Conservation (phyloP, 2,329 filamentous ascomycete species). For the Calycina herbarum region DNA sequence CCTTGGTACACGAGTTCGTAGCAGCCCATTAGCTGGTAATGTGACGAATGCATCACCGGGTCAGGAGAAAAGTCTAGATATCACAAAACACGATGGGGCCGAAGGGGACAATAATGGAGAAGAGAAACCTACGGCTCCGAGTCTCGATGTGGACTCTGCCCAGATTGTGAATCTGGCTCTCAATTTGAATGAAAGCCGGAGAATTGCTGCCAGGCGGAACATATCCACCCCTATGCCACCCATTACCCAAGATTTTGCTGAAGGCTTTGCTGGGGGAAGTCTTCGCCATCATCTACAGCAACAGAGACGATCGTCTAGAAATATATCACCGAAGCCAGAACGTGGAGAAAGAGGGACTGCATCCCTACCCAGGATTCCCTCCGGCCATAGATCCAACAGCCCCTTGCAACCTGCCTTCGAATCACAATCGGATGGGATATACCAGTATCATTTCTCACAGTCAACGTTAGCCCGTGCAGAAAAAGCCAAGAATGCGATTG, state of each 20-base stretch:
- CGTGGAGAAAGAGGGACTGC: conserved; percentile 36
- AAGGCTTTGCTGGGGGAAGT: conserved; percentile 54
- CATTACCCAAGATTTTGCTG: conserved; percentile 43
- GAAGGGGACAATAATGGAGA: conserved; percentile 4
- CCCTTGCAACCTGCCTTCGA: conserved; percentile 53
- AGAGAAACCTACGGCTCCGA: conserved; percentile 22
- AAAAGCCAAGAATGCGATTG: conserved; percentile 81
- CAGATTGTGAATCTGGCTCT: conserved; percentile 93
- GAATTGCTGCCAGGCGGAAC: conserved; percentile 60
- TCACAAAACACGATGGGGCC: conserved; percentile 13
- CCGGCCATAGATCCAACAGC: conserved; percentile 44
- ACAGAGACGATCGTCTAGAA: conserved; percentile 63
- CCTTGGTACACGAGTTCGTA: conserved; percentile 25
- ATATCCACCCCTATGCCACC: conserved; percentile 50
- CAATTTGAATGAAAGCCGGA: conserved; percentile 79
- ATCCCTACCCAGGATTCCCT: conserved; percentile 43
- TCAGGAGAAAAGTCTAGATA: conserved; percentile 12
- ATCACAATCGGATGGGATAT: conserved; percentile 43
- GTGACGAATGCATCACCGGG: conserved; percentile 22
- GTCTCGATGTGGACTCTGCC: conserved; percentile 71
- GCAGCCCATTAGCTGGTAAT: conserved; percentile 33
- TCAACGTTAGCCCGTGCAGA: conserved; percentile 81
- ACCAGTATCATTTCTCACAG: conserved; percentile 69
- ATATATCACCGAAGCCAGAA: conserved; percentile 58
- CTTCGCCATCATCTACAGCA: conserved; percentile 71